A percentile compares a stretch with the other conserved stretches of the same genome.
Evolutionary conservation across 225 moss, liverwort and hornwort genomes (phyloP).

Genomic region (Rhytidiadelphus loreus): DNA sequence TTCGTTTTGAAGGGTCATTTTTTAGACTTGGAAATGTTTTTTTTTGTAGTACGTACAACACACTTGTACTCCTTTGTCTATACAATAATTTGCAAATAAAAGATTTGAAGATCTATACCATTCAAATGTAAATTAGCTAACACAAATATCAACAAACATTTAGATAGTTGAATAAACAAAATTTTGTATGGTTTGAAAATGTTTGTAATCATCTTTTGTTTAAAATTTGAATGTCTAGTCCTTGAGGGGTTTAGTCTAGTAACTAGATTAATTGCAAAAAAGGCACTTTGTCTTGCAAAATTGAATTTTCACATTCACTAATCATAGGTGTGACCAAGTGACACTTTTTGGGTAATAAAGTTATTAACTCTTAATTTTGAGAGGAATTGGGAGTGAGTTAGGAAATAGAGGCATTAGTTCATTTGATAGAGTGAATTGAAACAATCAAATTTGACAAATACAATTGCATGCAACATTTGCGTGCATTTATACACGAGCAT

Average conservation of each 20-base stretch:
- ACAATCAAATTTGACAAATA: neutral
- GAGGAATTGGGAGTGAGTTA: neutral
- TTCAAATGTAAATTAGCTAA: neutral
- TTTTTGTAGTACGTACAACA: neutral
- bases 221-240: neutral
- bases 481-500: neutral
- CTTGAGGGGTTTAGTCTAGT: neutral
- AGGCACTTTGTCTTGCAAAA: neutral
- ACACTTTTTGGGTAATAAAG: neutral
- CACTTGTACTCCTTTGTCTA: rapidly evolving
- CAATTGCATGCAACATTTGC: neutral
- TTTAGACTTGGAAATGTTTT: rapidly evolving
- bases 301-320: neutral
- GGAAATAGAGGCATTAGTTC: neutral
- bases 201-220: neutral
- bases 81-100: neutral
- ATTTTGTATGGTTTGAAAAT: neutral
- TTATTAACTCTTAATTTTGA: neutral
- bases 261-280: neutral
- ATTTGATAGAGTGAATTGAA: neutral
- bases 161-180: neutral
- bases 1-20: neutral
- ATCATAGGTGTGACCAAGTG: neutral
- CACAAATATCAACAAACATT: neutral
- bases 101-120: neutral